phyloP scores from a whole-genome alignment of 352 stramenopile species.

The Phytophthora ohioensis region DNA sequence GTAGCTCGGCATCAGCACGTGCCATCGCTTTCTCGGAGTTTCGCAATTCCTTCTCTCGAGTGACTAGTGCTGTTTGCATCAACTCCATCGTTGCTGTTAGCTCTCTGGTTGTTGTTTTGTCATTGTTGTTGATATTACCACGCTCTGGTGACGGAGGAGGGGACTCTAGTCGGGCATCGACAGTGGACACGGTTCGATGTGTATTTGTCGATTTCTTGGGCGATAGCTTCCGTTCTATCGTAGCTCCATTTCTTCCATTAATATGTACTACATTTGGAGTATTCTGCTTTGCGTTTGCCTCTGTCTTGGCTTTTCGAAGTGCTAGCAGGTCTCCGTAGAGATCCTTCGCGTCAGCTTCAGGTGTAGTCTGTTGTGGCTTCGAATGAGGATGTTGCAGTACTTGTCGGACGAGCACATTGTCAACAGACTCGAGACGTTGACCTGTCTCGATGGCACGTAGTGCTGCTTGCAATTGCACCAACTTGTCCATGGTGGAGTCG shows the following conservation, averaged over 20 bases:
- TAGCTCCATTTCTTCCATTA: background rate
- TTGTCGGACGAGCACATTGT: conserved; percentile 60
- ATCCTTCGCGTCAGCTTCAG: conserved; percentile 39
- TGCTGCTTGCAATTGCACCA: conserved; percentile 54
- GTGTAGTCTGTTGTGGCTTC: background rate
- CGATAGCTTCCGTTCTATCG: background rate
- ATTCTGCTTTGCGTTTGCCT: conserved; percentile 22
- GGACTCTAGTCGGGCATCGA: conserved; percentile 6
- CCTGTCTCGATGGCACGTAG: conserved; percentile 69
- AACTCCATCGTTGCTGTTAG: conserved; percentile 11
- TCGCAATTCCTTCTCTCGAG: conserved; percentile 31
- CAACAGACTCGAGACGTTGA: conserved; percentile 53
- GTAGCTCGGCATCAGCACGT: conserved; percentile 37
- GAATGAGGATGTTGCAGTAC: conserved; percentile 46
- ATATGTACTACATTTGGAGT: background rate
- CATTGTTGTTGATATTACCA: conserved; percentile 6
- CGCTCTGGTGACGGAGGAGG: conserved; percentile 14
- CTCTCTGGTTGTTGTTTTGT: conserved; percentile 12
- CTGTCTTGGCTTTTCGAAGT: conserved; percentile 37
- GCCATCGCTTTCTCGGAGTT: conserved; percentile 33
- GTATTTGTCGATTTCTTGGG: conserved; percentile 20
- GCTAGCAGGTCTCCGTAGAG: conserved; percentile 54
- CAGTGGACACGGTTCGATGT: background rate
- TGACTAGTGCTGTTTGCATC: conserved; percentile 38
- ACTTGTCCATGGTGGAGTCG: conserved; percentile 31